Conservation (phyloP, 1,139 yeast genomes). For the Scheffersomyces titani region DNA sequence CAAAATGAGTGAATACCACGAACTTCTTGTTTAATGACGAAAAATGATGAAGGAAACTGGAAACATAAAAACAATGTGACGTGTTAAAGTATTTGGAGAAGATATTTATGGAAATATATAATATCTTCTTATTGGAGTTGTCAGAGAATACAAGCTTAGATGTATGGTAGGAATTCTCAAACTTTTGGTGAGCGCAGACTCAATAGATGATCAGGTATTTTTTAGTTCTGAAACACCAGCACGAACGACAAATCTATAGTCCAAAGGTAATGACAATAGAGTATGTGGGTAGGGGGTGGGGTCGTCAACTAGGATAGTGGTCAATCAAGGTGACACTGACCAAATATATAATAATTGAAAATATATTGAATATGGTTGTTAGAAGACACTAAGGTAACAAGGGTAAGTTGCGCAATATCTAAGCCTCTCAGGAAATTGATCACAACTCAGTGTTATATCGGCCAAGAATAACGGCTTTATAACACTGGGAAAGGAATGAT, state of each 20-base stretch:
- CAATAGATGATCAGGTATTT: background rate
- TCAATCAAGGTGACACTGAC: background rate
- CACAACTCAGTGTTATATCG: background rate
- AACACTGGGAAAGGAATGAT: background rate
- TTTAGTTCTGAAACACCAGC: background rate
- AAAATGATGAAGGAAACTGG: background rate
- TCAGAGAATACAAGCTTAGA: background rate
- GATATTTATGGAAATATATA: background rate
- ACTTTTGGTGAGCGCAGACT: background rate
- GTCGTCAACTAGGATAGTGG: background rate
- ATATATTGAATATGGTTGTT: background rate
- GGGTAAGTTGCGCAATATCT: background rate
- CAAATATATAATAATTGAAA: background rate
- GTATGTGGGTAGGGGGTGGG: background rate
- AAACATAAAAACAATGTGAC: background rate
- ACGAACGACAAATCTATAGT: background rate
- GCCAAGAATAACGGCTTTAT: background rate
- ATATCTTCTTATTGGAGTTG: background rate
- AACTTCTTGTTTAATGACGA: background rate
- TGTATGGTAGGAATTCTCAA: background rate
- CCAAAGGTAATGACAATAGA: background rate
- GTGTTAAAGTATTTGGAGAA: background rate
- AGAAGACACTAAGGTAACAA: background rate
- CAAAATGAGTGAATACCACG: slow-evolving; percentile 1
- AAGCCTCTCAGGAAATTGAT: background rate